Evolutionary conservation across 306 rosid species (phyloP).

Genomic region (Rosa rugosa): DNA sequence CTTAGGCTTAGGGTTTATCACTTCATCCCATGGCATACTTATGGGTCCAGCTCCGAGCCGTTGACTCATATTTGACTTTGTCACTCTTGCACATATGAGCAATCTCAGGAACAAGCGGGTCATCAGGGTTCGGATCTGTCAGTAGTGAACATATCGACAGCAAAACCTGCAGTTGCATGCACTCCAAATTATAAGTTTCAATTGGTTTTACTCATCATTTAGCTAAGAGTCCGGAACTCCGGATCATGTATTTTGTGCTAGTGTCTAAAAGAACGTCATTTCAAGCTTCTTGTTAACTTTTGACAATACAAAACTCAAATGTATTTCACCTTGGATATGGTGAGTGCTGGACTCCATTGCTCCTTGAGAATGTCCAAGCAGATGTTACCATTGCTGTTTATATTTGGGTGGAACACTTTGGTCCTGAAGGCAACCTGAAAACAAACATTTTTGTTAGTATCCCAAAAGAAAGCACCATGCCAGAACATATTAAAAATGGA

Average conservation of each 20-base stretch:
- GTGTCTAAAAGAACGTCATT: neutral
- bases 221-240: neutral
- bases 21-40: conserved; percentile 74
- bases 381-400: conserved; percentile 83
- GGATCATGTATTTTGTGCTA: neutral
- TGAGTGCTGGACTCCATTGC: conserved; percentile 99
- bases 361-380: conserved; percentile 93
- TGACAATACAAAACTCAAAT: neutral
- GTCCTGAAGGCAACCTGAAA: conserved; percentile 89
- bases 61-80: conserved; percentile 68
- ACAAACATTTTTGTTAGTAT: neutral
- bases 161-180: conserved; percentile 55
- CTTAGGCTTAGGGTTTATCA: conserved; percentile 12
- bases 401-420: conserved; percentile 90
- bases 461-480: neutral
- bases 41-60: conserved; percentile 92
- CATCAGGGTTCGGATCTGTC: conserved; percentile 91
- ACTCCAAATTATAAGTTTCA: neutral
- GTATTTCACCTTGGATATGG: conserved; percentile 76
- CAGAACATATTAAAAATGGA: neutral
- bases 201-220: neutral
- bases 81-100: conserved; percentile 90
- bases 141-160: conserved; percentile 83
- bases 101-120: conserved; percentile 90
- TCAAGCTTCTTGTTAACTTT: neutral